phyloP scores from a whole-genome alignment of 495 filamentous ascomycete genomes.

The Coniosporium apollinis region DNA sequence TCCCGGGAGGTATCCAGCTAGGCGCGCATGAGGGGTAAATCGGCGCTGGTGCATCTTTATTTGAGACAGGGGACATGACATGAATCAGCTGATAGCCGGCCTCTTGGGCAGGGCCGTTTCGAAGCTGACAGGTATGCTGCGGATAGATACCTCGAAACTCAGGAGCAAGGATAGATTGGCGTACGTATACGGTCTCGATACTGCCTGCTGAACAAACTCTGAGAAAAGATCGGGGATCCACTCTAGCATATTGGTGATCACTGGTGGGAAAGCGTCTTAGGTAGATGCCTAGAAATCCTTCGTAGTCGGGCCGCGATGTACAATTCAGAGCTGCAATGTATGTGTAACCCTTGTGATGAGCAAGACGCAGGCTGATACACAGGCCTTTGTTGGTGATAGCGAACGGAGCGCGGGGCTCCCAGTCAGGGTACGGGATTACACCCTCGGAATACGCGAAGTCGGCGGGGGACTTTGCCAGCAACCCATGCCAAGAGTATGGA shows the following conservation, averaged over 20 bases:
- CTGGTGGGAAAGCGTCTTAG: not conserved
- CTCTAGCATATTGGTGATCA: constrained; percentile 1
- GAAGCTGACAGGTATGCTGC: not conserved
- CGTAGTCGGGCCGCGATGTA: constrained; percentile 12
- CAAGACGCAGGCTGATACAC: not conserved
- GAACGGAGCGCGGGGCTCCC: not conserved
- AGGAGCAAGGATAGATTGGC: not conserved
- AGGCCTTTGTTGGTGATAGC: constrained; percentile 6
- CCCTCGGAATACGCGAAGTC: not conserved
- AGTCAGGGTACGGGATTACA: not conserved
- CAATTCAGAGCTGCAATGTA: constrained; percentile 3
- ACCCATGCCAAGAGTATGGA: not conserved
- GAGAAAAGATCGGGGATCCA: not conserved
- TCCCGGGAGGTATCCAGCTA: not conserved
- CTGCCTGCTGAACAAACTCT: not conserved
- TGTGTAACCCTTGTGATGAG: not conserved
- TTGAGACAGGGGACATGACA: not conserved
- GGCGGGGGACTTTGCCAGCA: not conserved
- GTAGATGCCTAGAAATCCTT: constrained; percentile 4
- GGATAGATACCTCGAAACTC: not conserved
- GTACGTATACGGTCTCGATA: not conserved
- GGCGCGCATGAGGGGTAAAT: not conserved
- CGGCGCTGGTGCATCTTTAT: not conserved
- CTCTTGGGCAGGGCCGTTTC: not conserved
- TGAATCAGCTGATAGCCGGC: not conserved